These are phyloP conservation scores for Raddia distichophylla DNA, from an alignment of 176 grass and related monocot genomes.

Conservation along the genomic window DNA sequence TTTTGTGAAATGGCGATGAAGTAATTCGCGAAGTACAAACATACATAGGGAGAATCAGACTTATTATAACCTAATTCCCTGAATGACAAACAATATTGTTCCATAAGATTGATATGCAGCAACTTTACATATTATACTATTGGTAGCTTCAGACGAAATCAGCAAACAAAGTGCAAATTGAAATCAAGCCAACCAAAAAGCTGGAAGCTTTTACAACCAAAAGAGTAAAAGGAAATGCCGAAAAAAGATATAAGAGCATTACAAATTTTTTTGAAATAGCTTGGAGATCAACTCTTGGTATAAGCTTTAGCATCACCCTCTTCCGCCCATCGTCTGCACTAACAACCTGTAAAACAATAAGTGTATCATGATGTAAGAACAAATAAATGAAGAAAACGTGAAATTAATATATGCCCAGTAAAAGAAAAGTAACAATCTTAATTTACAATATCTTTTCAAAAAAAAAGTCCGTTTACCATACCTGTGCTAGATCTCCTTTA, in stretches of 20 bases:
- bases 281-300: constrained; percentile 88
- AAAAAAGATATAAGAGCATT: constrained; percentile 32
- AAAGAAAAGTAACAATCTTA: constrained; percentile 7
- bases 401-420: constrained; percentile 5
- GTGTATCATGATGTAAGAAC: constrained; percentile 38
- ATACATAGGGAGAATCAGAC: background rate
- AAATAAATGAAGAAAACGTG: constrained; percentile 31
- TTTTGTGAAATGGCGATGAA: constrained; percentile 12
- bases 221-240: constrained; percentile 1
- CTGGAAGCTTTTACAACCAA: constrained; percentile 6
- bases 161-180: background rate
- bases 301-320: constrained; percentile 82
- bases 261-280: constrained; percentile 94
- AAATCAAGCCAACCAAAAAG: constrained; percentile 10
- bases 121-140: background rate
- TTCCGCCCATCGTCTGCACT: constrained; percentile 65
- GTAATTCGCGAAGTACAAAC: background rate
- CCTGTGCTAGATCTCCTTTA: constrained; percentile 96
- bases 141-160: background rate
- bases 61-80: background rate
- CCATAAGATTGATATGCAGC: background rate
- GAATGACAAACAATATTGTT: constrained; percentile 9
- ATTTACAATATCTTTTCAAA: constrained; percentile 44
- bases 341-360: constrained; percentile 66
- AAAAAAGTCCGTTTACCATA: constrained; percentile 18